phyloP scores from a whole-genome alignment of 2,329 filamentous ascomycete genomes.

The Cryphonectria nitschkei region DNA sequence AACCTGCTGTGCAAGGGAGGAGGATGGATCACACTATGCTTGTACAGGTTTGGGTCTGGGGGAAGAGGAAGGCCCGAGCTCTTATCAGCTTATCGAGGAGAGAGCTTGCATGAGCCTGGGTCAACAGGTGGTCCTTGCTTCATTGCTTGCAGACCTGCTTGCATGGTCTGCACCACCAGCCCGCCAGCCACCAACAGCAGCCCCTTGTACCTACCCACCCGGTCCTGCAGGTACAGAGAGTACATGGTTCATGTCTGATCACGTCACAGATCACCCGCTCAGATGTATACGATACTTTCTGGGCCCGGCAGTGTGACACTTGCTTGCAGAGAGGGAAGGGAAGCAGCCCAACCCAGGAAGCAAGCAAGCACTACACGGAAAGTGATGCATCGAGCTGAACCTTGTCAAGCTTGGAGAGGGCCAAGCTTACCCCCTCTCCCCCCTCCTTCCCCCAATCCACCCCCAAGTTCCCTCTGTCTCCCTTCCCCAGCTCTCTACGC shows the following conservation, averaged over 20 bases:
- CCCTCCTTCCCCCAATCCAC: neutral
- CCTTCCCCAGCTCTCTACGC: neutral
- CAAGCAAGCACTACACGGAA: neutral
- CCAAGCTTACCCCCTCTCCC: neutral
- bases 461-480: neutral
- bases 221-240: slow-evolving; percentile 9
- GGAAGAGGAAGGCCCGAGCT: neutral
- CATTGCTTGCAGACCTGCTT: neutral
- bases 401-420: slow-evolving; percentile 15
- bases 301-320: neutral
- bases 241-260: slow-evolving; percentile 1
- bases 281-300: slow-evolving; percentile 13
- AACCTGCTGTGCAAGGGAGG: neutral
- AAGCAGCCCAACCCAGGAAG: neutral
- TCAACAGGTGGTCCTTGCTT: slow-evolving; percentile 9
- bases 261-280: neutral
- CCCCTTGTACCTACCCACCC: neutral
- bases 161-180: neutral
- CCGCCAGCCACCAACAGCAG: neutral
- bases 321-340: neutral
- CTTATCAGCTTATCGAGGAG: slow-evolving; percentile 17
- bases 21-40: neutral
- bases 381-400: slow-evolving; percentile 24
- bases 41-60: neutral
- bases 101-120: neutral